Evolutionary conservation across 2,329 filamentous ascomycete genomes (phyloP), one percentile per base, ranked within the genome.

Genomic region (Penicillium griseofulvum): DNA sequence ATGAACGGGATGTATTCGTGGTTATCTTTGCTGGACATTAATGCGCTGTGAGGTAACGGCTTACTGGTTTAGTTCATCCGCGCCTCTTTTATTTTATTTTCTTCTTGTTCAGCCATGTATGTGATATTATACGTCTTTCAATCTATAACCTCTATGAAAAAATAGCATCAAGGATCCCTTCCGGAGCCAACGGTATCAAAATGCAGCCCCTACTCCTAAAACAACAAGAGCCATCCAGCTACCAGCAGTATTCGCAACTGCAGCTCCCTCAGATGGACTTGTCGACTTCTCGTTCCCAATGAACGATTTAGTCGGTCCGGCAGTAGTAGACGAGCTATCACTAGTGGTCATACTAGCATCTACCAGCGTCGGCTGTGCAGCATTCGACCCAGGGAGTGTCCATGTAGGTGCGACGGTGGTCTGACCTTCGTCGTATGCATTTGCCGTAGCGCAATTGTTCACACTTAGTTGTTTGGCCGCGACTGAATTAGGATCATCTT

Each of bases 371-470:
- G 53, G 44, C 16, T 57, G 43, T 9, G 33, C 36, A 14, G 56
- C 46, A 37, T 55, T 52, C 1, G 59, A 55, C 2, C 61, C 56
- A 2, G 62, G 55, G 0, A 48, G 52, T 4, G 50, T 54, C 59
- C 57, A 63, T 3, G 59, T 47, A 14, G 55, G 39, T 10, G 59
- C 46, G 8, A 65, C 62, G 3, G 56, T 38, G 2, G 61, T 52
- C 8, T 44, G 11, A 22, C 62, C 62, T 17, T 54, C 39, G 12
- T 63, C 59, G 19, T 61, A 65, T 29, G 59, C 59, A 31, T 65
- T 65, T 9, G 61, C 62, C 6, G 62, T 64, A 12, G 61, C 61
- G 31, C 62, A 65, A 10, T 47, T 33, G 14, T 60, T 38, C 22
- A 55, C 57, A 11, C 61, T 63, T 10, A 53, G 29, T 29, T 58